Evolutionary conservation across 2,329 filamentous ascomycete genomes (phyloP).

Genomic region (Fusarium albidum): DNA sequence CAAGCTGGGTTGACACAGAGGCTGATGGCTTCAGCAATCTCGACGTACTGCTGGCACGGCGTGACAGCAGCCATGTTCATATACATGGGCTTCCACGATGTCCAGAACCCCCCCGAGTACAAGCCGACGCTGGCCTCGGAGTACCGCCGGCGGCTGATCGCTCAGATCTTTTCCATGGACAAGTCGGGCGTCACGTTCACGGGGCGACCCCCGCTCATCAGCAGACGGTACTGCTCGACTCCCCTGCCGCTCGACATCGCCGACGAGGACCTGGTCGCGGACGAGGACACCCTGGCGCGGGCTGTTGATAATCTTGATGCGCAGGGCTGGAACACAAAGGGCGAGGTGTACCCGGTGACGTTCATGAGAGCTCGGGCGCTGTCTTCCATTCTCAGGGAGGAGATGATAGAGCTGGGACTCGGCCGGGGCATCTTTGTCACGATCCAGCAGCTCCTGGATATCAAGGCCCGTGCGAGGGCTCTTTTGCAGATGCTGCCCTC

Average conservation of each 20-base stretch:
- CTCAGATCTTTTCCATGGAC: slow-evolving; percentile 45
- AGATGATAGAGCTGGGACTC: too few relatives aligned
- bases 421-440: too few relatives aligned
- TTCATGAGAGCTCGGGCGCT: too few relatives aligned
- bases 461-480: too few relatives aligned
- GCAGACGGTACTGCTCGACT: slow-evolving; percentile 44
- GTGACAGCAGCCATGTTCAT: slow-evolving; percentile 18
- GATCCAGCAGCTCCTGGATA: too few relatives aligned
- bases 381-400: too few relatives aligned
- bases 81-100: slow-evolving; percentile 14
- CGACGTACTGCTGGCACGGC: too few relatives aligned
- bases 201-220: slow-evolving; percentile 48
- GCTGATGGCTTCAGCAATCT: too few relatives aligned
- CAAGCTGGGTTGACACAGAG: too few relatives aligned
- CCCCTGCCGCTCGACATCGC: slow-evolving; percentile 50
- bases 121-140: slow-evolving; percentile 20
- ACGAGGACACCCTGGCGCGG: slow-evolving; percentile 16
- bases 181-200: slow-evolving; percentile 52
- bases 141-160: slow-evolving; percentile 40
- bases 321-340: slow-evolving; percentile 49
- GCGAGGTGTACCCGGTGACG: slow-evolving; percentile 44
- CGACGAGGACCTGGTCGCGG: slow-evolving; percentile 47
- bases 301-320: slow-evolving; percentile 40
- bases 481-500: too few relatives aligned
- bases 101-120: background rate